A percentile compares a stretch with the other conserved stretches of the same genome.
These are phyloP conservation scores for Arachnopeziza araneosa DNA, from an alignment of 2,329 filamentous ascomycete genomes.

Conservation along the genomic window DNA sequence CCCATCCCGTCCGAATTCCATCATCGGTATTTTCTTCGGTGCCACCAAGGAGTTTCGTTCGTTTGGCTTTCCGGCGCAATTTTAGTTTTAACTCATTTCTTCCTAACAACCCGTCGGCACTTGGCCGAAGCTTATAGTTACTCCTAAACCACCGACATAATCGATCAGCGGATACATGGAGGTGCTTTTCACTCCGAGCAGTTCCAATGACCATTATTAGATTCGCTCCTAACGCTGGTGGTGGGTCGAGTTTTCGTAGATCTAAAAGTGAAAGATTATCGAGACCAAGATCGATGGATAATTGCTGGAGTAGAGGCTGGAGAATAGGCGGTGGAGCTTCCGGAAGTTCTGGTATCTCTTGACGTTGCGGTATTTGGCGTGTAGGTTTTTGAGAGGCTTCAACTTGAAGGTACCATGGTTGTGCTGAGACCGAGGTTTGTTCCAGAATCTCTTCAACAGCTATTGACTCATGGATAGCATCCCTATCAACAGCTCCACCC, in stretches of 20 bases:
- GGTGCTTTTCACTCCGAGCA: constrained; percentile 84
- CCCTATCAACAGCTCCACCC: constrained; percentile 11
- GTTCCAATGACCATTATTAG: constrained; percentile 91
- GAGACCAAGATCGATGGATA: constrained; percentile 79
- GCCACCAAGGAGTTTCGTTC: constrained; percentile 75
- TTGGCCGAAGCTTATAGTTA: constrained; percentile 64
- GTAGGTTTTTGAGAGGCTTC: constrained; percentile 39
- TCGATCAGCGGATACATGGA: constrained; percentile 87
- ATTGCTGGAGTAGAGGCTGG: constrained; percentile 65
- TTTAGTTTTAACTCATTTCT: constrained; percentile 89
- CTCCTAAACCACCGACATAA: constrained; percentile 79
- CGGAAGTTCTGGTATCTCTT: constrained; percentile 53
- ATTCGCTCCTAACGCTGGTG: constrained; percentile 80
- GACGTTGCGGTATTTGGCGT: constrained; percentile 43
- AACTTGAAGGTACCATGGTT: constrained; percentile 85
- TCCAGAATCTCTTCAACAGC: constrained; percentile 1
- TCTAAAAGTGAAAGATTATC: constrained; percentile 79
- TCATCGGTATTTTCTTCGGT: constrained; percentile 64
- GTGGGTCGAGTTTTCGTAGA: constrained; percentile 76
- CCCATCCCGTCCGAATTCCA: constrained; percentile 89
- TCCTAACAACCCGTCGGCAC: constrained; percentile 83
- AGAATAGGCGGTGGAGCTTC: constrained; percentile 64
- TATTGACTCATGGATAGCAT: neutral
- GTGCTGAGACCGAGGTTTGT: constrained; percentile 10
- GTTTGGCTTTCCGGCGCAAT: constrained; percentile 71